phyloP scores from a whole-genome alignment of 345 rosid genomes.

The Eucalyptus dawsonii region DNA sequence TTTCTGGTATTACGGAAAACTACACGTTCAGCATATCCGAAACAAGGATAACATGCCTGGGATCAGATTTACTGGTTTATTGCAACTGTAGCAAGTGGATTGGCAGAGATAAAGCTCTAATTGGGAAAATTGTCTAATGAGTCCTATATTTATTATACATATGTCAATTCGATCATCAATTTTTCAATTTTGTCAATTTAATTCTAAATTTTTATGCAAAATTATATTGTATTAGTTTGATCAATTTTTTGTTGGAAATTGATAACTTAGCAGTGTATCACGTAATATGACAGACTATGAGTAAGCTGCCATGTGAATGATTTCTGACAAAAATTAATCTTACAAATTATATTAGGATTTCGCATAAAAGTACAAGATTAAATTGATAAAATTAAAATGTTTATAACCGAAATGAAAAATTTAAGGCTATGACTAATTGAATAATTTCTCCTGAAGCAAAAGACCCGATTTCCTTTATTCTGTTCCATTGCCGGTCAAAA shows the following conservation, averaged over 20 bases:
- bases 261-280: rapidly evolving
- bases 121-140: neutral
- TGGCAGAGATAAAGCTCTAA: neutral
- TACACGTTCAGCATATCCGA: neutral
- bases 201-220: rapidly evolving
- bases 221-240: rapidly evolving
- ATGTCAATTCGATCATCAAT: neutral
- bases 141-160: neutral
- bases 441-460: neutral
- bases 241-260: neutral
- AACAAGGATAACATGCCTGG: neutral
- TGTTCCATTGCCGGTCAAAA: neutral
- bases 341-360: too few species aligned
- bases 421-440: neutral
- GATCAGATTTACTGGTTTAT: neutral
- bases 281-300: rapidly evolving
- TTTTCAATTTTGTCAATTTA: neutral
- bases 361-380: neutral
- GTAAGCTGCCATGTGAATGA: rapidly evolving
- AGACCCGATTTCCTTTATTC: neutral
- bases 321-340: neutral
- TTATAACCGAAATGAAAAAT: neutral
- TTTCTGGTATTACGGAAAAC: neutral
- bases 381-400: neutral
- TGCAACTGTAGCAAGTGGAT: neutral